Evolutionary conservation across 257 asterid species (phyloP).

Genomic region (Capsicum rhomboideum): DNA sequence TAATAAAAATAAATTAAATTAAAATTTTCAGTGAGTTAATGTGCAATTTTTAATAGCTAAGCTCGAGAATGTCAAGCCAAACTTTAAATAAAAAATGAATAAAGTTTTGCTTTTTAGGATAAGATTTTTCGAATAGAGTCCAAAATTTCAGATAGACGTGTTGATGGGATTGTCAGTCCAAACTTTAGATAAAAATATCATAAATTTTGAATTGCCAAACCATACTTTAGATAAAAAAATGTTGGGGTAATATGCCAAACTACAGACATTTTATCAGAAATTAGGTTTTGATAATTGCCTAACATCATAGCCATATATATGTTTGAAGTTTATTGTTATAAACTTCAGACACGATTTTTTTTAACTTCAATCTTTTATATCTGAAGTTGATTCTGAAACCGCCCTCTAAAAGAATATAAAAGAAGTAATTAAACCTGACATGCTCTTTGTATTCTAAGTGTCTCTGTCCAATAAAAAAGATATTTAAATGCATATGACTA

Average conservation of each 20-base stretch:
- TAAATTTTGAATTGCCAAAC: too few relatives aligned
- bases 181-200: background rate
- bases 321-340: background rate
- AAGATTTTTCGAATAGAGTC: background rate
- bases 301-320: background rate
- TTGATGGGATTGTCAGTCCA: background rate
- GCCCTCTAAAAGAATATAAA: background rate
- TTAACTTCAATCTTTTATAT: background rate
- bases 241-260: background rate
- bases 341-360: background rate
- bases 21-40: background rate
- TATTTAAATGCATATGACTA: background rate
- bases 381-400: background rate
- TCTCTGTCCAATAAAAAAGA: background rate
- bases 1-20: background rate
- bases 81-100: background rate
- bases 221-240: too few relatives aligned
- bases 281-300: background rate
- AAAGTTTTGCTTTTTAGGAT: accelerated
- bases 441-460: background rate
- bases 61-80: background rate
- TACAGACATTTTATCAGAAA: background rate
- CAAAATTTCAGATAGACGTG: background rate
- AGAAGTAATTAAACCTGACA: background rate
- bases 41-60: background rate